Base-by-base conservation (phyloP, 2,329 filamentous ascomycete species). In the Capronia americana region DNA sequence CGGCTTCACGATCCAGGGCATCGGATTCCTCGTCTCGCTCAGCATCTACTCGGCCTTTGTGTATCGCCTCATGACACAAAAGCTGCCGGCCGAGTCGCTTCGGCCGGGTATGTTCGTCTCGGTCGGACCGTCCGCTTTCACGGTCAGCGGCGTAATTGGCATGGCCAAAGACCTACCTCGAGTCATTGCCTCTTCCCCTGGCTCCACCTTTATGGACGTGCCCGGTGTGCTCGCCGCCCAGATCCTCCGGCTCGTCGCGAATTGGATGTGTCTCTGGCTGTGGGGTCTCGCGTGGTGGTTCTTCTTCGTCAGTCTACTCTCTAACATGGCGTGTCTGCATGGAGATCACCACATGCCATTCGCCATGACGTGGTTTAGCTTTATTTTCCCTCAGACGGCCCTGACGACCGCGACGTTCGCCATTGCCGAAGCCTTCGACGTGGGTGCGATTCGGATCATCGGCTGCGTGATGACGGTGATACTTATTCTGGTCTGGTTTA, bases 11-110 rank as follows among this genome's bases (percentile, higher is more conserved):
- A 83, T 88, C 41, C 87, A 89, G 75, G 87, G 87, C n/a, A 85
- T 88, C 57, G 87, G 87, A 1, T 89, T 88, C 73, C 76, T 89
- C 70, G 84, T 89, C 51, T 85, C 84, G 0, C 84, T 94, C 65
- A 93, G 93, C 89, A 91, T 96, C 28, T 93, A 92, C 69, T 87
- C 90, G 0, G 90, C 92, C 57, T 95, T 93, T 75, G 86, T 96
- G 57, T 95, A 95, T 75, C 87, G 92, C 32, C 84, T 96, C 30
- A 95, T 95, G 92, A 94, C 92, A 0, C 90, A 94, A 74, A 95
- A 95, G 73, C 82, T 96, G 0, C 92, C 92, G 0, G 84, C 86
- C 62, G 92, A 94, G 74, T 88, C 85, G 50, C 84, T 92, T 23
- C 86, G 92, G 11, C 92, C 92, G 0, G 92, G 90, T 73, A 92